phyloP scores from a whole-genome alignment of 2,329 filamentous ascomycete species.

The Bipolaris victoriae region DNA sequence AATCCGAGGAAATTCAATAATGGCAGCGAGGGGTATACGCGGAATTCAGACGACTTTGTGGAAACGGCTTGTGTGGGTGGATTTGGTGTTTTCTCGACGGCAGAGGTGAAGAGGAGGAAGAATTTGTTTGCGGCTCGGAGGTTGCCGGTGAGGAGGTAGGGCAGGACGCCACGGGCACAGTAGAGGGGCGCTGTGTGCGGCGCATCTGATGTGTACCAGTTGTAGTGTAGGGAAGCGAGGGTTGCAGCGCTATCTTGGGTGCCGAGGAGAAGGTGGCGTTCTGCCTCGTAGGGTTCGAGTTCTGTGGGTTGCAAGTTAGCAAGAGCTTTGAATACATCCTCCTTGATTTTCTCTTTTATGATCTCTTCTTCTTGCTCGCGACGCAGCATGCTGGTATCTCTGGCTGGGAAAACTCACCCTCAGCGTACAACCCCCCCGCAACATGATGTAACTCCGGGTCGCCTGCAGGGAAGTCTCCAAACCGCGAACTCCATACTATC shows the following conservation, averaged over 20 bases:
- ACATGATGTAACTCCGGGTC: slow-evolving; percentile 96
- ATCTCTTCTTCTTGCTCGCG: background rate
- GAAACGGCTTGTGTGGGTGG: slow-evolving; percentile 83
- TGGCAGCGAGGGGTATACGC: slow-evolving; percentile 89
- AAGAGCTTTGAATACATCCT: background rate
- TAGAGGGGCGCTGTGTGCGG: slow-evolving; percentile 87
- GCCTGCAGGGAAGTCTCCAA: slow-evolving; percentile 85
- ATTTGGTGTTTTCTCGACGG: slow-evolving; percentile 65
- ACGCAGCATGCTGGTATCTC: background rate
- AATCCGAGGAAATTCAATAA: slow-evolving; percentile 92
- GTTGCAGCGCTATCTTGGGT: slow-evolving; percentile 86
- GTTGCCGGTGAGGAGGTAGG: slow-evolving; percentile 90
- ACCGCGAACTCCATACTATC: slow-evolving; percentile 86
- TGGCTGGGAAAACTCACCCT: slow-evolving; percentile 56
- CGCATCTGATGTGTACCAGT: slow-evolving; percentile 90
- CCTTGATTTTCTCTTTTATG: background rate
- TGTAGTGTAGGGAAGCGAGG: slow-evolving; percentile 83
- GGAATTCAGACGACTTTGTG: slow-evolving; percentile 72
- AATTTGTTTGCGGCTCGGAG: slow-evolving; percentile 85
- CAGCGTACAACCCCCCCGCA: slow-evolving; percentile 84
- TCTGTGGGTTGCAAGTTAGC: slow-evolving; percentile 57
- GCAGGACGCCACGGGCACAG: slow-evolving; percentile 83
- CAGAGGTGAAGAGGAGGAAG: slow-evolving; percentile 75
- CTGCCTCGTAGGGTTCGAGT: slow-evolving; percentile 90
- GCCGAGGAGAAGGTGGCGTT: slow-evolving; percentile 85